Conservation (phyloP, 208 protist species). For the Trypanosoma brucei region DNA sequence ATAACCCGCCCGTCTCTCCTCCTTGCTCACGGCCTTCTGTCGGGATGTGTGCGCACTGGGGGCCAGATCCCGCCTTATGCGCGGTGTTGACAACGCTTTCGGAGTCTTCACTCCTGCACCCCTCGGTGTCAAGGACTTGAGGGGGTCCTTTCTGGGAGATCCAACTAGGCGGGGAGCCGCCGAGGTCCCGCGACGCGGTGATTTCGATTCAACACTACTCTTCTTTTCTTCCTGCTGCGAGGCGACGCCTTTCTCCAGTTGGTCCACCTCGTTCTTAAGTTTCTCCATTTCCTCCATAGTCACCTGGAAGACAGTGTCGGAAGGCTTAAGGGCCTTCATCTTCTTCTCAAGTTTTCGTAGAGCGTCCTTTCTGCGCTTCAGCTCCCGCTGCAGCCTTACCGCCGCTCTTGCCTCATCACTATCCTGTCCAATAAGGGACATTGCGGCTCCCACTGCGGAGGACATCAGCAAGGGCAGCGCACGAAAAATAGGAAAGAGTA, state of each 20-base stretch:
- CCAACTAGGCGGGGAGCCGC: too few relatives aligned
- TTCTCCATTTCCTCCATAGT: constrained; percentile 29
- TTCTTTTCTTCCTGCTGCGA: background rate
- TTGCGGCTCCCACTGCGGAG: constrained; percentile 4
- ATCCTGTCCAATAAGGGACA: constrained; percentile 31
- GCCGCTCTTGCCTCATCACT: constrained; percentile 29
- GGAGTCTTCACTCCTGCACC: too few relatives aligned
- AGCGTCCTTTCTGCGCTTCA: constrained; percentile 59
- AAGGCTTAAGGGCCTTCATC: constrained; percentile 30
- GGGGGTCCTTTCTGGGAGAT: too few relatives aligned
- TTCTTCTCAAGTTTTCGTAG: constrained; percentile 49
- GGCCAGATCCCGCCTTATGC: too few relatives aligned
- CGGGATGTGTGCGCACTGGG: too few relatives aligned
- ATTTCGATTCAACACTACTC: background rate
- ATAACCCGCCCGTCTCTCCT: too few relatives aligned
- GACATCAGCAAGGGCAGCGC: background rate
- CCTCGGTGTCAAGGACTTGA: too few relatives aligned
- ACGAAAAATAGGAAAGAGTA: background rate
- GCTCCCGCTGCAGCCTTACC: constrained; percentile 47
- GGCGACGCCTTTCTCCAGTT: constrained; percentile 11
- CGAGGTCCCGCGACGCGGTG: too few relatives aligned
- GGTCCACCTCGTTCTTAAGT: constrained; percentile 3
- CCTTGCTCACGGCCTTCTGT: too few relatives aligned
- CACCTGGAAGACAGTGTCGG: constrained; percentile 19
- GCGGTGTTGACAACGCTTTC: too few relatives aligned